These are phyloP conservation scores for Ganoderma lucidum DNA, from an alignment of 1,284 basidiomycete genomes.

Conservation along the genomic window DNA sequence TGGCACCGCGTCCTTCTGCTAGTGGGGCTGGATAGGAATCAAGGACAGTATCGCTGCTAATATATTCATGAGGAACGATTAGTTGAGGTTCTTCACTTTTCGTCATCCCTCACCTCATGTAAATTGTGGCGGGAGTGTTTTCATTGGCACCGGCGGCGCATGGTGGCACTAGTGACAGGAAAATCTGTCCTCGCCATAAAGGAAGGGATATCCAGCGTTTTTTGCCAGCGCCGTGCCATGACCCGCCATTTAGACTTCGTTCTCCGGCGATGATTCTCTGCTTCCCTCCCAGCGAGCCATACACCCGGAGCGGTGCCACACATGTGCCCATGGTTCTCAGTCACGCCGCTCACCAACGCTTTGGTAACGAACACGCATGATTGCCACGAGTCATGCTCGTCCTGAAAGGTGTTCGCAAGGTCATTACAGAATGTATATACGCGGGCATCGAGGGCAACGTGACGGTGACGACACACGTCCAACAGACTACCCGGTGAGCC, in stretches of 20 bases:
- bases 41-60: background rate
- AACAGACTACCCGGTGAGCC: conserved; percentile 6
- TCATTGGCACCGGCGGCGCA: background rate
- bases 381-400: background rate
- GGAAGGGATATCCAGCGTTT: background rate
- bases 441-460: conserved; percentile 4
- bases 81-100: background rate
- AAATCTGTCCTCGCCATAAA: background rate
- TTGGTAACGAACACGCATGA: background rate
- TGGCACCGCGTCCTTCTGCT: background rate
- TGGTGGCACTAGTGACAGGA: background rate
- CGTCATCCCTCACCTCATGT: background rate
- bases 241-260: background rate
- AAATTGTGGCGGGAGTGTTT: background rate
- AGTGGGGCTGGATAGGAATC: background rate
- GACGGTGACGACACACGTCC: conserved; percentile 6
- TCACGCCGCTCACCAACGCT: background rate
- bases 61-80: background rate
- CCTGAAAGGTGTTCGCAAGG: background rate
- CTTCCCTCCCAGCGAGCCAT: background rate
- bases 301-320: background rate
- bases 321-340: background rate
- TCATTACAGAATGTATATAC: background rate
- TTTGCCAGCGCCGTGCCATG: background rate
- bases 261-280: background rate